Base-by-base conservation (phyloP, 2,329 filamentous ascomycete genomes). In the Davidsoniella neocaledoniae region DNA sequence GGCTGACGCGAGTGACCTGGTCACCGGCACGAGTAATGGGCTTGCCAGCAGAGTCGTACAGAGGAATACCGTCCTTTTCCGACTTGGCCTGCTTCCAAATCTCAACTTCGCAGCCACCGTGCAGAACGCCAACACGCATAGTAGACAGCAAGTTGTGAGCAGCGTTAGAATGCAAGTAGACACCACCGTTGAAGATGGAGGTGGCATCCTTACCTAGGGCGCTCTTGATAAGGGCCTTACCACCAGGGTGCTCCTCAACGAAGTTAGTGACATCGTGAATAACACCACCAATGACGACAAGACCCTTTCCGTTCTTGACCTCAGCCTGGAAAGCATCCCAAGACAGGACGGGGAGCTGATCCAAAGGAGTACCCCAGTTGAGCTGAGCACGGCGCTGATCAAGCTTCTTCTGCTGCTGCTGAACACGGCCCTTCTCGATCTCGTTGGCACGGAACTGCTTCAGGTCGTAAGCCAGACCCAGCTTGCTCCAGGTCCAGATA, bases 391-490 rank as follows among this genome's bases (percentile, higher is more conserved):
- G 84, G 76, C 85, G 84, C 69, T 87, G 83, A 66, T 91, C 86
- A 53, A 93, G 78, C 75, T 91, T 91, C 83, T 91, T 91, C 74
- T 91, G 86, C 56, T 81, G 68, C 69, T 91, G 86, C 70, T 93
- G 86, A 29, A 91, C 73, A 61, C 85, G 83, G 56, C 86, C 86
- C 76, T 91, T 91, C 67, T 93, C 86, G 56, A 94, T 93, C 65
- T 93, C 86, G 66, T 94, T 94, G 67, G 77, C 69, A 58, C 84
- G 83, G 78, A 94, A 94, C 67, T 88, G 77, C 77, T 93, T 93
- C 52, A 94, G 74, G 65, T 91, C 83, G 61, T 81, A 86, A 60
- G 86, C 86, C 49, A 93, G 77, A 53, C 86, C 85, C 50, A 90
- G 67, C 66, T 82, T 77, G 76, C 90, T 91, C 81, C 83, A 88